Percentiles rank a stretch among this genome's conserved stretches.
These are phyloP conservation scores for Neofusicoccum ribis DNA, from an alignment of 2,329 filamentous ascomycete species.

Conservation along the genomic window DNA sequence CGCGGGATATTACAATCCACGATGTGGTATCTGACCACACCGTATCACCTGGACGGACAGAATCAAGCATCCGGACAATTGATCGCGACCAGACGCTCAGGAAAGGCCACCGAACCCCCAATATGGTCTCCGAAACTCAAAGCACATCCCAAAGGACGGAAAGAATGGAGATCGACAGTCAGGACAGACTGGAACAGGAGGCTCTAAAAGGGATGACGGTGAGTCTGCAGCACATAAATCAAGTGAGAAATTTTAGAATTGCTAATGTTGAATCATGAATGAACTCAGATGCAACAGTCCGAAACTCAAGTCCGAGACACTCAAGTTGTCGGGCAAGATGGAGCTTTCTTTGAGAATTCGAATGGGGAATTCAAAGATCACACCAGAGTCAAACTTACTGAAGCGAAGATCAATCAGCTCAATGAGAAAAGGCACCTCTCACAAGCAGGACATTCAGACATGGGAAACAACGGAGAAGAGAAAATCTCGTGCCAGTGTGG, in stretches of 20 bases:
- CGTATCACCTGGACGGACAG: too few species aligned
- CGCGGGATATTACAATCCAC: too few species aligned
- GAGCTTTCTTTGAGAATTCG: too few species aligned
- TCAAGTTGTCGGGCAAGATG: not conserved
- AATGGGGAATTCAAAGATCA: not conserved
- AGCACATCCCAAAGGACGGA: not conserved
- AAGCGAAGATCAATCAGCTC: constrained; percentile 23
- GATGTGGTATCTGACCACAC: too few species aligned
- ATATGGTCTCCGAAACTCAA: not conserved
- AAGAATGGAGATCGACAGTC: not conserved
- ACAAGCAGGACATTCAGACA: not conserved
- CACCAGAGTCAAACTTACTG: constrained; percentile 20
- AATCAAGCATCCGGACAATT: too few species aligned
- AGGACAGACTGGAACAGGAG: not conserved
- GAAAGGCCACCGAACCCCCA: not conserved
- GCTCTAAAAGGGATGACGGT: not conserved
- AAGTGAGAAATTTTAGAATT: not conserved
- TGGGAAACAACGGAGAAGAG: constrained; percentile 11
- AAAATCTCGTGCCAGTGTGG: constrained; percentile 45
- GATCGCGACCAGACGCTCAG: too few species aligned
- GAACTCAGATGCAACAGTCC: not conserved
- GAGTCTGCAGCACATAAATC: too few species aligned
- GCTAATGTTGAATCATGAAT: not conserved
- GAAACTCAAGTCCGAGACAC: not conserved
- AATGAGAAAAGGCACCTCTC: constrained; percentile 5